Evolutionary conservation across 1,139 yeast genomes (phyloP), one percentile per base, ranked within the genome.

Genomic region (Taiozyma sp.): DNA sequence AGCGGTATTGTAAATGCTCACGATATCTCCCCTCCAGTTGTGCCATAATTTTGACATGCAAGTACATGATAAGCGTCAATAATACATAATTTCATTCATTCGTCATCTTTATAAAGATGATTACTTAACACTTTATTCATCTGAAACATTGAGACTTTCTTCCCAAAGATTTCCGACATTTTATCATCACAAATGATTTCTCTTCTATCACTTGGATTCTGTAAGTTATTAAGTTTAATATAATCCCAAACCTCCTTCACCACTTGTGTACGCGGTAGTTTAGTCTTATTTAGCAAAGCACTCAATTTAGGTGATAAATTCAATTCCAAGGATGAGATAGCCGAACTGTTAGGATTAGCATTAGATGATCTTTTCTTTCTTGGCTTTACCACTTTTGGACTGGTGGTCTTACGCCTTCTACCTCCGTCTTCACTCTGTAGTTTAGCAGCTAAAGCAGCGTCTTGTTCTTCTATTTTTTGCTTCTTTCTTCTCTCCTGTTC

Each of bases 181-280:
- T 70, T 75, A 1, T 78, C 88, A 64, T 89, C 95, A 64, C 95
- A 87, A 8, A 79, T 23, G 23, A 89, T 84, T 53, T 80, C 82
- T 53, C 95, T 71, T 57, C 78, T 77, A 65, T 88, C 89, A 1
- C 71, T 65, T 1, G 92, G 89, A 59, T 87, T 82, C 63, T 88
- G 96, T 43, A 89, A 69, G 47, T 80, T 68, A 54, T 84, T 65
- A 24, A 67, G 77, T 62, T 84, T 86, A 57, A 89, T 87, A 65
- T 89, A 83, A 13, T 74, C 79, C 96, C 96, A 89, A 23, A 88
- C 69, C 46, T 69, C 70, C 59, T 87, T 86, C 34, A 87, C 92
- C 29, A 85, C 84, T 62, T 84, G 85, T 0, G 95, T 85, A 58
- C 96, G 71, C 2, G 89, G 77, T 50, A 78, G 64, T 51, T 73